Evolutionary conservation across 2,329 filamentous ascomycete genomes (phyloP), one percentile per base, ranked within the genome.

Genomic region (Ophiostoma sp.): DNA sequence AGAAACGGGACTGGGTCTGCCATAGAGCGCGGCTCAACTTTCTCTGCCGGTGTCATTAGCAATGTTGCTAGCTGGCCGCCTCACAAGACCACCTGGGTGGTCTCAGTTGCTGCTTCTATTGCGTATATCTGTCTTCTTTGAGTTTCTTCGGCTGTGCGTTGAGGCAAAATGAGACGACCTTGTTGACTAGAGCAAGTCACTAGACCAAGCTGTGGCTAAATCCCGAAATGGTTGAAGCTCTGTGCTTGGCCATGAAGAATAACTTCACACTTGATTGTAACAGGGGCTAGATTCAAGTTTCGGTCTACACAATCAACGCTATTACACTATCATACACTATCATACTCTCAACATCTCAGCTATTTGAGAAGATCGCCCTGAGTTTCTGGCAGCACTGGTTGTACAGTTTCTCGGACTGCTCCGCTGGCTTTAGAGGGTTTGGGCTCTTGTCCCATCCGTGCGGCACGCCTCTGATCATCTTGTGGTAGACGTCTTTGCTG

Each of bases 401-500:
- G 73, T 88, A 88, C 69, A 86, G 77, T 67, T 81, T 78, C 72
- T 83, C 77, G n/a, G 84, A 81, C 38, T 81, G 81, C 0, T 79
- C 78, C 2, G 82, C 82, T 45, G 82, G 81, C 67, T 80, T 81
- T 38, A 85, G 75, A 4, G 85, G 86, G 73, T 87, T 88, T 0
- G 87, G 86, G 41, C 83, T 83, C 77, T 89, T 90, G 73, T 90
- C 87, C 83, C 87, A 90, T 0, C 82, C 87, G 74, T 89, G 87
- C 41, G 83, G 81, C 36, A 87, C 86, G 2, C 81, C 84, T 3
- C 80, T 77, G 2, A 89, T 81, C 76, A 87, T 83, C 40, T 82
- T 82, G 72, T 87, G 88, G 66, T 80, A 78, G 0, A 89, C 83
- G 7, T 80, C 80, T 77, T 88, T 89, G 38, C 79, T 79, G 5